Percentiles rank a stretch among this genome's conserved stretches.
These are phyloP conservation scores for Wallacemonas sp. DNA, from an alignment of 208 protist genomes.

Conservation along the genomic window DNA sequence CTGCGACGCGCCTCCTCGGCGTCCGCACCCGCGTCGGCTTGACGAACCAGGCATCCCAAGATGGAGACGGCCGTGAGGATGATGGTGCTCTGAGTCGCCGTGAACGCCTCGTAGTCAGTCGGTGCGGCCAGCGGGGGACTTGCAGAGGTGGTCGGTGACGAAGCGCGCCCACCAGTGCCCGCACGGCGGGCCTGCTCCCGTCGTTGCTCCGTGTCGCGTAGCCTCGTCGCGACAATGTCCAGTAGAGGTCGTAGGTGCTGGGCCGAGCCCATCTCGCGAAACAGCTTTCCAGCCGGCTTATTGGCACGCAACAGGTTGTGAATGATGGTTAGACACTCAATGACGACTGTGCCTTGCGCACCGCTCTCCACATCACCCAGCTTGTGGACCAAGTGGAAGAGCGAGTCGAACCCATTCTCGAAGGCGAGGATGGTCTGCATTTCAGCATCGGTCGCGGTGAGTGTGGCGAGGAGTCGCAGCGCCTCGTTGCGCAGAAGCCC, in stretches of 20 bases:
- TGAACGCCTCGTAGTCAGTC: not conserved
- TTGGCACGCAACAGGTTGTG: constrained; percentile 85
- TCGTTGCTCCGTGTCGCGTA: constrained; percentile 14
- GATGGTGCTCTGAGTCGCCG: not conserved
- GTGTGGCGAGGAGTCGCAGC: constrained; percentile 53
- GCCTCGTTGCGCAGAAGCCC: constrained; percentile 50
- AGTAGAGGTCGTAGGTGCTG: constrained; percentile 50
- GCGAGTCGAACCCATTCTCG: constrained; percentile 75
- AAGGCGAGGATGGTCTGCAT: constrained; percentile 81
- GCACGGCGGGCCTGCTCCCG: constrained; percentile 1
- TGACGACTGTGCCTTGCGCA: constrained; percentile 37
- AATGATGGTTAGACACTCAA: constrained; percentile 75
- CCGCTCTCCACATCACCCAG: constrained; percentile 53
- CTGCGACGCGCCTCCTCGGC: not conserved
- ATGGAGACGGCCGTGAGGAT: constrained; percentile 56
- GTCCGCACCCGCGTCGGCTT: constrained; percentile 29
- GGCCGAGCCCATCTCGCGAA: constrained; percentile 76
- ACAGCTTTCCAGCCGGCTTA: constrained; percentile 82
- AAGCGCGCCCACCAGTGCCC: not conserved
- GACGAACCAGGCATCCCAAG: constrained; percentile 50
- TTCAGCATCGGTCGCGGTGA: constrained; percentile 67
- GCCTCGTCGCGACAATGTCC: constrained; percentile 25
- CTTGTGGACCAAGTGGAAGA: constrained; percentile 57
- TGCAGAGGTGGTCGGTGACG: not conserved
- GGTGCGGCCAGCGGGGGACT: not conserved